A percentile compares a stretch with the other conserved stretches of the same genome.
These are phyloP conservation scores for Carex parvula DNA, from an alignment of 176 grass and related monocot species.

Conservation along the genomic window DNA sequence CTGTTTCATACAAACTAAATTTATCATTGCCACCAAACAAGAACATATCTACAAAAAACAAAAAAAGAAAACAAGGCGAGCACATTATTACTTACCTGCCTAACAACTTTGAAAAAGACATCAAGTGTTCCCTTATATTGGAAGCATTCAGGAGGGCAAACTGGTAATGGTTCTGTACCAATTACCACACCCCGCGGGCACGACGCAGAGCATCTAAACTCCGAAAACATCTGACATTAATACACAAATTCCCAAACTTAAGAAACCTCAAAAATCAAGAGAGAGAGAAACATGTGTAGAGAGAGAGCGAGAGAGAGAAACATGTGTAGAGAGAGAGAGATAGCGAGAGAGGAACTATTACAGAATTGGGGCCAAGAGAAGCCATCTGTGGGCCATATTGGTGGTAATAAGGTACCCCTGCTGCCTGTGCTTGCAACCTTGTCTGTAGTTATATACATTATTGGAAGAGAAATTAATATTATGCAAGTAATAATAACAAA, in stretches of 20 bases:
- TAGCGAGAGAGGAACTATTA: conserved; percentile 37
- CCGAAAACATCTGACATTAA: conserved; percentile 58
- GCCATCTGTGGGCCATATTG: conserved; percentile 54
- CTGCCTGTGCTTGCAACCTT: conserved; percentile 89
- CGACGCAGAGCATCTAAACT: conserved; percentile 80
- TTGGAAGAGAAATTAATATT: no score
- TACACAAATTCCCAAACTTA: not conserved
- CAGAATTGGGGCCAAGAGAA: conserved; percentile 49
- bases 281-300: no score
- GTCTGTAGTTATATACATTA: conserved; percentile 47
- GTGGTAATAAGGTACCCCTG: conserved; percentile 66
- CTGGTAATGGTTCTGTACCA: conserved; percentile 51
- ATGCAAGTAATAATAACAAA: no score
- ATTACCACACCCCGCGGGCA: conserved; percentile 63
- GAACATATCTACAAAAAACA: not conserved
- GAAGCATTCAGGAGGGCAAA: conserved; percentile 86
- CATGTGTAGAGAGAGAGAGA: not conserved
- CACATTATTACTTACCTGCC: conserved; percentile 44
- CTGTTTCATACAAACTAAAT: conserved; percentile 36
- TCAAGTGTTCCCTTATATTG: conserved; percentile 91
- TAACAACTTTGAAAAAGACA: conserved; percentile 87
- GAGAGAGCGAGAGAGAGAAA: not conserved
- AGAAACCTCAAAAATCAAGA: not conserved
- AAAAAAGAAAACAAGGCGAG: not conserved
- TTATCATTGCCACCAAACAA: not conserved